These are phyloP conservation scores for Conticribra guillardii DNA, from an alignment of 108 stramenopile species.

Conservation along the genomic window DNA sequence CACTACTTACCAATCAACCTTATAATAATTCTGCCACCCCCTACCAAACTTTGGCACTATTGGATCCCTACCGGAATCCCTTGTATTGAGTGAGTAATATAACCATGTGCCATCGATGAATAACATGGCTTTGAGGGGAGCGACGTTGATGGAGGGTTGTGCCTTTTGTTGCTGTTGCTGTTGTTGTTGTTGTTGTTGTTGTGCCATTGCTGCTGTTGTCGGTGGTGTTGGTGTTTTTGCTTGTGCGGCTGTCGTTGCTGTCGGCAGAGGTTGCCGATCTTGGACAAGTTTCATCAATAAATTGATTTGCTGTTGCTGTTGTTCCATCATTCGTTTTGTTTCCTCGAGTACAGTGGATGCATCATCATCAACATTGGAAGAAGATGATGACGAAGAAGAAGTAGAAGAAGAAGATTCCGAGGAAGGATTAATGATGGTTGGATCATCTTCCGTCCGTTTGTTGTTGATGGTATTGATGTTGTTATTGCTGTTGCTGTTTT, in stretches of 20 bases:
- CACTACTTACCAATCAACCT: constrained; percentile 76
- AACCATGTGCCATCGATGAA: constrained; percentile 94
- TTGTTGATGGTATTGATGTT: neutral
- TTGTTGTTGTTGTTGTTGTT: neutral
- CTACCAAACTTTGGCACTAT: constrained; percentile 67
- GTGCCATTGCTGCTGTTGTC: neutral
- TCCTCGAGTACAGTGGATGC: constrained; percentile 29
- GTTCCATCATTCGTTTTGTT: constrained; percentile 51
- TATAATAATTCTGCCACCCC: constrained; percentile 69
- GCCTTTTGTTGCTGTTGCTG: constrained; percentile 14
- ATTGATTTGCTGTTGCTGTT: constrained; percentile 68
- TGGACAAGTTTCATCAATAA: constrained; percentile 47
- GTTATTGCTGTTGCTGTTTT: constrained; percentile 3
- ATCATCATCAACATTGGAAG: constrained; percentile 1
- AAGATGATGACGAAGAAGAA: neutral
- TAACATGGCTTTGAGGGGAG: constrained; percentile 83
- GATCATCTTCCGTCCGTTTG: no score
- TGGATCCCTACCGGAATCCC: constrained; percentile 51
- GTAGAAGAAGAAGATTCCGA: neutral
- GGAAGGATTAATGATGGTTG: no score
- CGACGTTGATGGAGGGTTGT: constrained; percentile 49
- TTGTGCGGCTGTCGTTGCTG: no score
- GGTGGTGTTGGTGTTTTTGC: no score
- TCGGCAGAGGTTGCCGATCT: constrained; percentile 28
- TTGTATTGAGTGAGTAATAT: constrained; percentile 75